Base-by-base conservation (phyloP, 1,284 basidiomycete species). In the Kalmanozyma brasiliensis region DNA sequence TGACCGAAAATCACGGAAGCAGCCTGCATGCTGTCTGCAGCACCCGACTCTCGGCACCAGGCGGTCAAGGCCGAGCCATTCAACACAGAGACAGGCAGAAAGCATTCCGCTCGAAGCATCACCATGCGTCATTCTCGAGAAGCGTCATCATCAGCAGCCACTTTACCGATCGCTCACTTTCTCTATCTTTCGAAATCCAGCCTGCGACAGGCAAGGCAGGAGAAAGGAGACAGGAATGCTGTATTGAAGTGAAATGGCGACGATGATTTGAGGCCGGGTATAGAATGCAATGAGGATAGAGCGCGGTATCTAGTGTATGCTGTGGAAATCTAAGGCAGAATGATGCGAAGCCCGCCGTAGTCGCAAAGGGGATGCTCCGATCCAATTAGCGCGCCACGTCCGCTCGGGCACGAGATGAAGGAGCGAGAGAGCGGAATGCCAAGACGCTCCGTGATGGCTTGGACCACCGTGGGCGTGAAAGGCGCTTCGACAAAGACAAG, bases 401-500 rank as follows among this genome's bases (percentile, higher is more conserved):
- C 60, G 44, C 63, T 67, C 3, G 72, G 72, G 35, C 68, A 74
- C 19, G 68, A 67, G 37, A 74, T 66, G 51, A 74, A 74, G 9
- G 42, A 59, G 29, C 65, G 48, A 16, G 68, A 64, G 14, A 51
- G 43, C 3, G 68, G 52, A 20, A 75, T 44, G 22, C 42, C 46
- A 29, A 75, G 62, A 19, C 52, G 58, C 5, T 56, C 34, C 2
- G 60, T 53, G 35, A 73, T 53, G 22, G 57, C 55, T 13, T 40
- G 29, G 7, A 66, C 73, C 23, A 73, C 60, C 13, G 53, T 38
- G 0, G 70, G 69, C 8, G 64, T 69, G 29, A 75, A 75, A n/a
- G 68, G 38, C 16, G 71, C 67, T 41, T 76, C 71, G 26, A 67
- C 64, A 47, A 74, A 76, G 22, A 72, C 68, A 2, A 76, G 51